Evolutionary conservation across 2,329 filamentous ascomycete species (phyloP).

Genomic region (Clarireedia paspali): DNA sequence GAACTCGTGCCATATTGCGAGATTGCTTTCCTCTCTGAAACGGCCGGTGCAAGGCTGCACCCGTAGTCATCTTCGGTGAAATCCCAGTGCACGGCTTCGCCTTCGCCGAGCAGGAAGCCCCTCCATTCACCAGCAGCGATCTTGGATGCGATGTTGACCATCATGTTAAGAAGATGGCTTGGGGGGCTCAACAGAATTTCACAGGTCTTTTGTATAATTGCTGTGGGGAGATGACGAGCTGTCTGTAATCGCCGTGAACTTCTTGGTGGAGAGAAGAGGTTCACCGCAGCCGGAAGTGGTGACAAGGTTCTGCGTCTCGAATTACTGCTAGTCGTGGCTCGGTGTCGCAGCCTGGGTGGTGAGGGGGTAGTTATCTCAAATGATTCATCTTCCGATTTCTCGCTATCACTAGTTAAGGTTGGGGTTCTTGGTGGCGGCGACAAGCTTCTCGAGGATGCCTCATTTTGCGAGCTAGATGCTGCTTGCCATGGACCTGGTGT

Average conservation of each 20-base stretch:
- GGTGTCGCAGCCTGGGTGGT: slow-evolving; percentile 36
- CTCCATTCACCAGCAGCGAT: slow-evolving; percentile 60
- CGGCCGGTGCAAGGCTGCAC: slow-evolving; percentile 26
- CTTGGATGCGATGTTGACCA: slow-evolving; percentile 72
- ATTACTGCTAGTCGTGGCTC: slow-evolving; percentile 44
- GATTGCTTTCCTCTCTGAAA: slow-evolving; percentile 2
- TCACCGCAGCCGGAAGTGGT: slow-evolving; percentile 60
- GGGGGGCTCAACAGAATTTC: slow-evolving; percentile 76
- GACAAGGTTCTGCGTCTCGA: slow-evolving; percentile 52
- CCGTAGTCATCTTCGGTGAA: slow-evolving; percentile 44
- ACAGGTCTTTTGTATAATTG: slow-evolving; percentile 69
- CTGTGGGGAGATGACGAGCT: slow-evolving; percentile 47
- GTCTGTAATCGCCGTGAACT: slow-evolving; percentile 36
- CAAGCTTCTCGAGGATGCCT: slow-evolving; percentile 11
- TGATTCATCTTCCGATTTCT: slow-evolving; percentile 32
- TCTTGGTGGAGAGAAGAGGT: slow-evolving; percentile 49
- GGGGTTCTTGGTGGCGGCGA: slow-evolving; percentile 34
- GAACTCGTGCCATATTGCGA: neutral
- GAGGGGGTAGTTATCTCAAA: slow-evolving; percentile 31
- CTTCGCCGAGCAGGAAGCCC: slow-evolving; percentile 48
- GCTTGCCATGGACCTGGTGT: slow-evolving; percentile 21
- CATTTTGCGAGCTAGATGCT: neutral
- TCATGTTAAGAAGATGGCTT: slow-evolving; percentile 66
- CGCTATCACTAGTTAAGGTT: slow-evolving; percentile 35
- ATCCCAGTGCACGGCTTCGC: slow-evolving; percentile 52